Percentiles rank a stretch among this genome's conserved stretches.
Evolutionary conservation across 768 basidiomycete genomes (phyloP).

Genomic region (Chalciporus sphaerocephalus): DNA sequence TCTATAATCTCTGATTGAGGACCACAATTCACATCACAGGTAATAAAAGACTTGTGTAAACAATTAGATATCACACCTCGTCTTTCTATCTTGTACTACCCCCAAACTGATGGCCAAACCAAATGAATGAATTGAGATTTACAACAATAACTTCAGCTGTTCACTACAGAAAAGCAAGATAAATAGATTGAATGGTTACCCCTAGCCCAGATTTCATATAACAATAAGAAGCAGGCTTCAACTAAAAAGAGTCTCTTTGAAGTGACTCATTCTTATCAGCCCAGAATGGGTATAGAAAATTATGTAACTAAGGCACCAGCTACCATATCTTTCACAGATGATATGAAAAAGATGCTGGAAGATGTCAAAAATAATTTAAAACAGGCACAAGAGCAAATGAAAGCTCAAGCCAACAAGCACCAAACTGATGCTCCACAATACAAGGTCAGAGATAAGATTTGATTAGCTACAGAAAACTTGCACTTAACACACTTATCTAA

Average conservation of each 20-base stretch:
- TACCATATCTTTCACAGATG: slow-evolving; percentile 6
- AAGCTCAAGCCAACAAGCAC: slow-evolving; percentile 14
- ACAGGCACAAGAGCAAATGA: slow-evolving; percentile 24
- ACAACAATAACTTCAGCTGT: slow-evolving; percentile 27
- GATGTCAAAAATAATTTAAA: background rate
- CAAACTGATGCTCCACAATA: background rate
- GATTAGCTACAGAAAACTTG: slow-evolving; percentile 21
- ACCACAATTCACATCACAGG: background rate
- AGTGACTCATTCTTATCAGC: slow-evolving; percentile 21
- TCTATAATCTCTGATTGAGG: too few species aligned
- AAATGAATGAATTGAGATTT: slow-evolving; percentile 32
- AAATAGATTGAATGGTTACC: slow-evolving; percentile 27
- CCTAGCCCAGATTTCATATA: slow-evolving; percentile 29
- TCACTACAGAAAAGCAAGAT: slow-evolving; percentile 20
- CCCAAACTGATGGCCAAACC: slow-evolving; percentile 35
- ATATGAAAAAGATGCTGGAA: slow-evolving; percentile 15
- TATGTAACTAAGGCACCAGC: background rate
- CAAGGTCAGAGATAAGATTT: slow-evolving; percentile 21
- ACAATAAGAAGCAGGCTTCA: slow-evolving; percentile 21
- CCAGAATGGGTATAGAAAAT: slow-evolving; percentile 12
- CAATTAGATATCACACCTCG: slow-evolving; percentile 12
- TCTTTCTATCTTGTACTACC: slow-evolving; percentile 32
- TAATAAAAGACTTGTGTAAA: background rate
- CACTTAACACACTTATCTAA: slow-evolving; percentile 11
- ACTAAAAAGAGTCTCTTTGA: slow-evolving; percentile 25